Conservation (phyloP, 352 stramenopile genomes). For the Globisporangium barbulae region DNA sequence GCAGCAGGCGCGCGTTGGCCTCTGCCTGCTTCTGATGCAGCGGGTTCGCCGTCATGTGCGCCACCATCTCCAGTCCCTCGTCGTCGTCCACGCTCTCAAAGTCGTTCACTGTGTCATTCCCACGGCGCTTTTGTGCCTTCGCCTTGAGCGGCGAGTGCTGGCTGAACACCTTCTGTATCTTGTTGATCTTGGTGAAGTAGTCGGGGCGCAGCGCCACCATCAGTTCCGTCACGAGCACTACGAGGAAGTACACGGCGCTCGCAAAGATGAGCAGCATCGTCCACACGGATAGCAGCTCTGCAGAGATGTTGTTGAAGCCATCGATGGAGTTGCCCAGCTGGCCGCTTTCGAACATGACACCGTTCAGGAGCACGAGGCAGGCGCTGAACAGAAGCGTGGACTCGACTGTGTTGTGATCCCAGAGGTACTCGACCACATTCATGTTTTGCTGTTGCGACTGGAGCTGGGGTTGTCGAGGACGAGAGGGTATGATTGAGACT, state of each 20-base stretch:
- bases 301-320: slow-evolving; percentile 41
- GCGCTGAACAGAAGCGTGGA: slow-evolving; percentile 67
- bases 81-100: slow-evolving; percentile 34
- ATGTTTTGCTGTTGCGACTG: slow-evolving; percentile 24
- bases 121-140: slow-evolving; percentile 17
- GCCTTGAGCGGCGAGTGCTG: slow-evolving; percentile 18
- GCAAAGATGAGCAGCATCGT: slow-evolving; percentile 54
- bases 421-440: slow-evolving; percentile 54
- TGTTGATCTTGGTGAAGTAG: slow-evolving; percentile 58
- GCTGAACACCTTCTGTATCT: slow-evolving; percentile 61
- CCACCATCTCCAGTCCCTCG: slow-evolving; percentile 63
- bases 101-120: slow-evolving; percentile 14
- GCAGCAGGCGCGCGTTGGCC: slow-evolving; percentile 26
- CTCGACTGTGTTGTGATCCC: slow-evolving; percentile 82
- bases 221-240: slow-evolving; percentile 63
- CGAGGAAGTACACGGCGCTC: slow-evolving; percentile 57
- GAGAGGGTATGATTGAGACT: background rate
- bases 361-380: slow-evolving; percentile 56
- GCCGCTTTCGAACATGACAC: slow-evolving; percentile 68
- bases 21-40: slow-evolving; percentile 48
- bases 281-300: slow-evolving; percentile 42
- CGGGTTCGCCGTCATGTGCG: slow-evolving; percentile 64
- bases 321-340: slow-evolving; percentile 39
- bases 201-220: slow-evolving; percentile 59
- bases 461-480: slow-evolving; percentile 21